Evolutionary conservation across 2,329 filamentous ascomycete genomes (phyloP).

Genomic region (Coccinonectria pachysandricola): DNA sequence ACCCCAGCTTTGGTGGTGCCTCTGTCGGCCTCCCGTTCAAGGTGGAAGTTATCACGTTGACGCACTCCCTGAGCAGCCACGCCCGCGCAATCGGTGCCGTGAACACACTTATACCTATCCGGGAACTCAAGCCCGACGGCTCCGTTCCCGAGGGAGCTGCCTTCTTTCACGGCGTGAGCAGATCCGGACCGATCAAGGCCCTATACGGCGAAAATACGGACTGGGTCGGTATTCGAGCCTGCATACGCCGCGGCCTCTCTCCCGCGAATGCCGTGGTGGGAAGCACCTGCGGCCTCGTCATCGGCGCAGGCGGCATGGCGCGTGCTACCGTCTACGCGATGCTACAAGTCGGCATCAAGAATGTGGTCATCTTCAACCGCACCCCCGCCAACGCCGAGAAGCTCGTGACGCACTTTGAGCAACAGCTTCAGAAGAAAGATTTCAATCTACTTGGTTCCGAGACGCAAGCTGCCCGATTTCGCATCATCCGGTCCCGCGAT

Average conservation of each 20-base stretch:
- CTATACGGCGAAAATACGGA: conserved; percentile 74
- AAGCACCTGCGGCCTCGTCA: conserved; percentile 45
- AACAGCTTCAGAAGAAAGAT: conserved; percentile 35
- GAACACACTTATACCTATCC: conserved; percentile 65
- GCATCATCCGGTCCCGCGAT: conserved; percentile 47
- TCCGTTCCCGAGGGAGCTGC: conserved; percentile 45
- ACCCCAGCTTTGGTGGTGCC: conserved; percentile 60
- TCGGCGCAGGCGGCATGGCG: conserved; percentile 66
- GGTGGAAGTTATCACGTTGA: conserved; percentile 57
- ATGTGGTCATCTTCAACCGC: conserved; percentile 66
- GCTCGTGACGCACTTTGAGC: conserved; percentile 60
- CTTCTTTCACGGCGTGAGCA: conserved; percentile 42
- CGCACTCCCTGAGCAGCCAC: conserved; percentile 60
- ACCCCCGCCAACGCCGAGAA: conserved; percentile 56
- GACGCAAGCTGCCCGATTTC: conserved; percentile 36
- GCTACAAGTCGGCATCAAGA: conserved; percentile 65
- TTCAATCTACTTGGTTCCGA: conserved; percentile 33
- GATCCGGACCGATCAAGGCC: conserved; percentile 55
- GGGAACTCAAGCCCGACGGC: conserved; percentile 46
- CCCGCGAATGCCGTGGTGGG: conserved; percentile 57
- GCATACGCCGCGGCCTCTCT: conserved; percentile 60
- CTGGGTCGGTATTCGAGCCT: conserved; percentile 69
- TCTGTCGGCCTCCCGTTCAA: conserved; percentile 68
- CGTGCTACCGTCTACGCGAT: conserved; percentile 69
- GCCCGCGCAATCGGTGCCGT: conserved; percentile 66